Conservation (phyloP, 495 filamentous ascomycete genomes). For the Penicillium waksmanii region DNA sequence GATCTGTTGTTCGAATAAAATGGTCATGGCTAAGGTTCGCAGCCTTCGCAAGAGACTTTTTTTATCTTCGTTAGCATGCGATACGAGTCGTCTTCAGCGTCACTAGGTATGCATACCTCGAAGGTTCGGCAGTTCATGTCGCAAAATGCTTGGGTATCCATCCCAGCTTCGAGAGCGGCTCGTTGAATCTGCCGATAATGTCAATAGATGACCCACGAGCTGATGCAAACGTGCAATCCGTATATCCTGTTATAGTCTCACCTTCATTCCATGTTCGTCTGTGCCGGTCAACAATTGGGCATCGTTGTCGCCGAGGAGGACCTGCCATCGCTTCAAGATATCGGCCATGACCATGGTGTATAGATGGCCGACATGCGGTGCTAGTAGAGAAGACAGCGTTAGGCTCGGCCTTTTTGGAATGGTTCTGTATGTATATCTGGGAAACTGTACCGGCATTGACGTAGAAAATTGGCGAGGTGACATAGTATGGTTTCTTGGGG, state of each 20-base stretch:
- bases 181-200: constrained; percentile 69
- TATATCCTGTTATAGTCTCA: constrained; percentile 18
- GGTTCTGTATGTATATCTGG: not conserved
- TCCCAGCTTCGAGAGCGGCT: constrained; percentile 69
- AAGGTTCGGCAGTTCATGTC: constrained; percentile 58
- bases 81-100: not conserved
- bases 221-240: not conserved
- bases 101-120: constrained; percentile 33
- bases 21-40: constrained; percentile 73
- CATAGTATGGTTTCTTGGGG: constrained; percentile 83
- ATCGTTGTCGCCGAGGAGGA: constrained; percentile 64
- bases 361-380: constrained; percentile 92
- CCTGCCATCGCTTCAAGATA: constrained; percentile 89
- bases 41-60: constrained; percentile 67
- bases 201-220: not conserved
- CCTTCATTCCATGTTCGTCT: constrained; percentile 98
- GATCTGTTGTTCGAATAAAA: constrained; percentile 91
- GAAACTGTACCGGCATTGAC: constrained; percentile 84
- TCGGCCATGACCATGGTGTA: constrained; percentile 92
- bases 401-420: not conserved
- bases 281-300: constrained; percentile 87
- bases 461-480: constrained; percentile 98
- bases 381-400: constrained; percentile 44
- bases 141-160: constrained; percentile 65
- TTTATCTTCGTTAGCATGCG: not conserved